Percentiles rank a stretch among this genome's conserved stretches.
These are phyloP conservation scores for Phytophthora europaea DNA, from an alignment of 352 stramenopile genomes.

Conservation along the genomic window DNA sequence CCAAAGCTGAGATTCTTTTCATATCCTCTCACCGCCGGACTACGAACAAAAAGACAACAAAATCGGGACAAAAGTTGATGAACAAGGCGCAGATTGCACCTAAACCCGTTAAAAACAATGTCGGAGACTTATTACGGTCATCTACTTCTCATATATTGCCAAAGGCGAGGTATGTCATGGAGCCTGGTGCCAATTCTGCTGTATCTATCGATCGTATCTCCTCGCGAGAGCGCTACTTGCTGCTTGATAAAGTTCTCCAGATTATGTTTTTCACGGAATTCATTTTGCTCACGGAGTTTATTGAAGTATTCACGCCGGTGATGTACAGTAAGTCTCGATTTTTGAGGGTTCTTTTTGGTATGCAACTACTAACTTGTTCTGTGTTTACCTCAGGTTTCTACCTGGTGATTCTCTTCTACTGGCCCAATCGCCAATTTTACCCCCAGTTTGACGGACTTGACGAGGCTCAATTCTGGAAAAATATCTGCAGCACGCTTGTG, in stretches of 20 bases:
- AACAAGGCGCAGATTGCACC: slow-evolving; percentile 1
- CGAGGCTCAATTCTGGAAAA: slow-evolving; percentile 8
- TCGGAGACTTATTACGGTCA: neutral
- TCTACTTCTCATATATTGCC: neutral
- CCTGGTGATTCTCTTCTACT: slow-evolving; percentile 27
- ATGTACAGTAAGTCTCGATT: slow-evolving; percentile 34
- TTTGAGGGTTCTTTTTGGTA: neutral
- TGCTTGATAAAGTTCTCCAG: slow-evolving; percentile 31
- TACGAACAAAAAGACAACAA: neutral
- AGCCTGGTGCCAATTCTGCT: neutral
- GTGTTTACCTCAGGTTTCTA: slow-evolving; percentile 29
- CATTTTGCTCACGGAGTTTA: slow-evolving; percentile 40
- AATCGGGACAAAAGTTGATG: neutral
- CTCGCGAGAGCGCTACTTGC: slow-evolving; percentile 3
- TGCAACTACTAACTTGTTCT: neutral
- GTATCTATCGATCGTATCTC: neutral
- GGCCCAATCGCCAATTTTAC: slow-evolving; percentile 44
- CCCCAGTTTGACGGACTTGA: slow-evolving; percentile 26
- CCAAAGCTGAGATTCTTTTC: slow-evolving; percentile 15
- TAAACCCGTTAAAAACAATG: neutral
- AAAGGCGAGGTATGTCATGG: neutral
- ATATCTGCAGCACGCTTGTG: slow-evolving; percentile 11
- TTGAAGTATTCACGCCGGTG: slow-evolving; percentile 42
- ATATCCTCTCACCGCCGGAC: slow-evolving; percentile 4
- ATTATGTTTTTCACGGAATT: slow-evolving; percentile 48